Base-by-base conservation (phyloP, 2,329 filamentous ascomycete genomes). In the Didymella segeticola region DNA sequence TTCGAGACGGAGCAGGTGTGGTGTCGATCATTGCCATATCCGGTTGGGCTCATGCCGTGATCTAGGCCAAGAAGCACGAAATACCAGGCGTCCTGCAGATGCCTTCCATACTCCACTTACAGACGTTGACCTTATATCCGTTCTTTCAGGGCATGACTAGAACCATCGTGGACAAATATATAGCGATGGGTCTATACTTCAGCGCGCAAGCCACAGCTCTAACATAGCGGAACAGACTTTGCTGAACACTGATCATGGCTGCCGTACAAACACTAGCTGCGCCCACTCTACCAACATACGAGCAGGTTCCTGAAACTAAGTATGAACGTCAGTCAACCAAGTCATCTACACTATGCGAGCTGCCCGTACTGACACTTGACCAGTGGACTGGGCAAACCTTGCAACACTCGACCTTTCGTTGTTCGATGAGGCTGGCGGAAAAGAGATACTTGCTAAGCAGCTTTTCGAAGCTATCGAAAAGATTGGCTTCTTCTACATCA, bases 401-500 rank as follows among this genome's bases (percentile, higher is more conserved):
- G 65, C 70, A 12, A 50, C 39, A 4, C 47, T 50, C n/a, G 39
- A 43, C 29, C 20, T 49, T 7, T 49, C 46, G 17, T 75, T 76
- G 14, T 86, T 83, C 58, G 80, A 85, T 25, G 70, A 79, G 15
- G 81, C 82, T 0, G 80, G 78, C 2, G 83, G 82, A 3, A 85
- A 84, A 60, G 70, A 83, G 43, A 75, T 74, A 29, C 73, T 86
- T 0, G 82, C 82, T 1, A 75, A 78, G 33, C 80, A 85, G 53
- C 73, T 87, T 0, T 77, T 80, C 22, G 80, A 85, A 42, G 83
- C 83, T 2, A 80, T 83, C 9, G 26, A 46, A 2, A 33, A 36
- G 12, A 57, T 47, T 14, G 60, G 60, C 10, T 63, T 63, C 45
- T 63, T 63, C 41, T 61, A 61, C 31, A 56, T 63, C 22, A 53